phyloP scores from a whole-genome alignment of 164 flowering plant species.

The Platanus orientalis region DNA sequence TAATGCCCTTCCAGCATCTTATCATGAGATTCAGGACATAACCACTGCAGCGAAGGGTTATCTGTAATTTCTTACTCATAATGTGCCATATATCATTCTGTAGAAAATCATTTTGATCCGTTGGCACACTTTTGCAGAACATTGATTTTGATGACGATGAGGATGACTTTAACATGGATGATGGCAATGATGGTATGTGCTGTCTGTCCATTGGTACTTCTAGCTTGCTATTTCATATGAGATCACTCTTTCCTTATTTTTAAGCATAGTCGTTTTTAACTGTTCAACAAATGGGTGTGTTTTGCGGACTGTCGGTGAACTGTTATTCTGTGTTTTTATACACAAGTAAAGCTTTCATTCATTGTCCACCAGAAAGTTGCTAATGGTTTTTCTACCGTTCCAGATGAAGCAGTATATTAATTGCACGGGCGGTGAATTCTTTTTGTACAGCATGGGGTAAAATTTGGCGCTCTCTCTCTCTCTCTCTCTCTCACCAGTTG shows the following conservation, averaged over 20 bases:
- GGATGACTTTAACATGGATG: constrained; percentile 46
- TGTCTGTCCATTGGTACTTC: neutral
- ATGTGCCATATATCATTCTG: too few species aligned
- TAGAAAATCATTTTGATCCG: neutral
- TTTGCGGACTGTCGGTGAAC: neutral
- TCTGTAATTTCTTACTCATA: neutral
- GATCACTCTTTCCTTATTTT: neutral
- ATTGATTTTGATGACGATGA: constrained; percentile 53
- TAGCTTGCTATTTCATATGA: neutral
- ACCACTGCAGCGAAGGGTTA: too few species aligned
- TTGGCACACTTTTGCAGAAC: constrained; percentile 27
- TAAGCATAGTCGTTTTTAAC: neutral
- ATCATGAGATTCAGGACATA: too few species aligned
- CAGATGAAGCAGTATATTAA: constrained; percentile 17
- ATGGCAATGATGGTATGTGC: constrained; percentile 36
- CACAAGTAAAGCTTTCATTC: neutral
- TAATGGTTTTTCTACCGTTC: neutral
- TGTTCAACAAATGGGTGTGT: neutral
- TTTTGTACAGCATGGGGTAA: too few species aligned
- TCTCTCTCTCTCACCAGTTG: too few species aligned
- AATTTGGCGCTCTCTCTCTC: too few species aligned
- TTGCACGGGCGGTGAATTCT: too few species aligned
- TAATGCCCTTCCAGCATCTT: too few species aligned
- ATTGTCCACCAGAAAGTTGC: neutral
- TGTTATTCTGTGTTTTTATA: neutral